Evolutionary conservation across 257 asterid species (phyloP).

Genomic region (Nicotiana noctiflora): DNA sequence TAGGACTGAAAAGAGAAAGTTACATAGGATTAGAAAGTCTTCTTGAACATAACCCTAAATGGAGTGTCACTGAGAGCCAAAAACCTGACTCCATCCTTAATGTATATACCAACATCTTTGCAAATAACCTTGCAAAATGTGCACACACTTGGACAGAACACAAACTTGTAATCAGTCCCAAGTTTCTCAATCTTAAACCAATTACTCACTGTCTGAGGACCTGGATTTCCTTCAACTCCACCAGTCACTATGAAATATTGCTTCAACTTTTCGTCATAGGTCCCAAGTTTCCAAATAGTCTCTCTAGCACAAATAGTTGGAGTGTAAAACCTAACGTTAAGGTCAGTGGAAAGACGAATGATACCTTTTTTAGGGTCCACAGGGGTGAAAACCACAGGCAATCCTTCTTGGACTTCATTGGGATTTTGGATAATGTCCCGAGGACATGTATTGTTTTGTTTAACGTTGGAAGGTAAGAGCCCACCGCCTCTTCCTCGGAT

Average conservation of each 20-base stretch:
- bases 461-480: neutral
- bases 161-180: constrained; percentile 13
- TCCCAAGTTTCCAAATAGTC: constrained; percentile 14
- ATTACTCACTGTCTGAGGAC: neutral
- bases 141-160: constrained; percentile 18
- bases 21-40: neutral
- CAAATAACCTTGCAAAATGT: constrained; percentile 8
- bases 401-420: constrained; percentile 6
- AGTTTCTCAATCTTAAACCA: constrained; percentile 23
- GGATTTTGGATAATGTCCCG: constrained; percentile 8
- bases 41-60: constrained; percentile 8
- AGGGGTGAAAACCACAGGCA: constrained; percentile 3
- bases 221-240: constrained; percentile 19
- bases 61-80: constrained; percentile 19
- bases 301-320: constrained; percentile 15
- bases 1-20: no score
- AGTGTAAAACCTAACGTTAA: constrained; percentile 8
- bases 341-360: neutral
- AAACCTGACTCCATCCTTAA: neutral
- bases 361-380: neutral
- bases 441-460: constrained; percentile 1
- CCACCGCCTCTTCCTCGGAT: constrained; percentile 11
- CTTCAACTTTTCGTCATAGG: neutral
- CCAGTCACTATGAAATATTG: constrained; percentile 13
- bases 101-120: constrained; percentile 13